Evolutionary conservation across 306 rosid genomes (phyloP).

Genomic region (Betula pendula): DNA sequence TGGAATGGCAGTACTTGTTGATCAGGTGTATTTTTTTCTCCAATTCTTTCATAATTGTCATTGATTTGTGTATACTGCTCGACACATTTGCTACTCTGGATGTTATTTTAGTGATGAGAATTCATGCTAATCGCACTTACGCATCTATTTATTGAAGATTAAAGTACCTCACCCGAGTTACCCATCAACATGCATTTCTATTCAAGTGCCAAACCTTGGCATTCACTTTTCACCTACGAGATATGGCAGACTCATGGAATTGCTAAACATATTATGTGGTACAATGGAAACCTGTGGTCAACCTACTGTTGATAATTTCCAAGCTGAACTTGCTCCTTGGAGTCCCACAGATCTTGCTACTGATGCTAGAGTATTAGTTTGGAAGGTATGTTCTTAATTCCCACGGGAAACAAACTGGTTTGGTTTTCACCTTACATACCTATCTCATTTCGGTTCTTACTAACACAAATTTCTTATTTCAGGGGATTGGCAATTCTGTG

Average conservation of each 20-base stretch:
- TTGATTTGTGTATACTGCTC: slow-evolving; percentile 7
- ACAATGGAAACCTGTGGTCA: slow-evolving; percentile 63
- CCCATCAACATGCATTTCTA: slow-evolving; percentile 80
- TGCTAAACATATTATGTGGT: slow-evolving; percentile 56
- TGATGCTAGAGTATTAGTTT: slow-evolving; percentile 83
- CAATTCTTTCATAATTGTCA: neutral
- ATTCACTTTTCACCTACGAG: slow-evolving; percentile 90
- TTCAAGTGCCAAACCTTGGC: slow-evolving; percentile 95
- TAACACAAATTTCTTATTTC: slow-evolving; percentile 26
- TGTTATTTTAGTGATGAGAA: slow-evolving; percentile 7
- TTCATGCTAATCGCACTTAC: slow-evolving; percentile 24
- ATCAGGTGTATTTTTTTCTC: slow-evolving; percentile 57
- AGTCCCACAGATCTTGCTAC: slow-evolving; percentile 63
- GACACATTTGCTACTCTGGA: slow-evolving; percentile 9
- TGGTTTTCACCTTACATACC: neutral
- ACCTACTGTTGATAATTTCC: slow-evolving; percentile 49
- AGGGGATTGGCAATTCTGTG: slow-evolving; percentile 97
- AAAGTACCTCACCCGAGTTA: slow-evolving; percentile 92
- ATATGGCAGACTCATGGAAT: slow-evolving; percentile 69
- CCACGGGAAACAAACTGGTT: slow-evolving; percentile 3
- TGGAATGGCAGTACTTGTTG: slow-evolving; percentile 94
- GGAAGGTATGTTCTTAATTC: slow-evolving; percentile 62
- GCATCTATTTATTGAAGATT: slow-evolving; percentile 49
- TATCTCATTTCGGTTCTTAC: slow-evolving; percentile 13
- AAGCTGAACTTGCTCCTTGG: slow-evolving; percentile 64